Base-by-base conservation (phyloP, 805 yeast species). In the Kodamaea lidongshanica region DNA sequence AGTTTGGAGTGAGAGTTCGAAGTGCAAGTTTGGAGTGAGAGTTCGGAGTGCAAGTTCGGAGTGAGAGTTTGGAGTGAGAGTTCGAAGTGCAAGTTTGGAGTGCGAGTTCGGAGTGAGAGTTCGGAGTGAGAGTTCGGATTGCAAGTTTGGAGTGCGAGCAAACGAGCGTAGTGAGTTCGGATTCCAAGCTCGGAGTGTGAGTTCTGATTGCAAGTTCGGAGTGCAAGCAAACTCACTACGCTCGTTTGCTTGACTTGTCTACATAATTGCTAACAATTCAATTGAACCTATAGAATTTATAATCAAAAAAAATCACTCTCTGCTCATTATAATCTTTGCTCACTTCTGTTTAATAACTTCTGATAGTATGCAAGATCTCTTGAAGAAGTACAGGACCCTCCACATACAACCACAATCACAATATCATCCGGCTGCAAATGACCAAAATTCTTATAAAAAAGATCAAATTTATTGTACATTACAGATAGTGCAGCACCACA, bases 401-500 rank as follows among this genome's bases (percentile, higher is more conserved):
- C 84, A 44, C 84, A 77, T 1, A 72, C 82, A 21, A 77, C 65
- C 3, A 74, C 56, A 4, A 77, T 66, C 2, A 77, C 54, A 7
- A 70, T 56, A 30, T 62, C 67, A 25, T 72, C 70, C 7, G 47
- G 30, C 4, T 43, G 22, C 27, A 70, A 42, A 23, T 50, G 37
- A 3, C 48, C 48, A 29, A 54, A 45, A 13, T 37, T 27, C 12
- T 54, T 34, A 16, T 40, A 35, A 21, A 67, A 36, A 13, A 55
- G 33, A 4, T 47, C 52, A 8, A 54, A 28, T 36, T 53, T 52
- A 26, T 64, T 46, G 42, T 66, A 70, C n/a, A 65, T 68, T 12
- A 75, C 61, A 13, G 78, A 67, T 16, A 79, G 48, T 0, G 84
- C 73, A 2, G 82, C 82, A 3, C 85, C 85, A 50, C 86, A 79